Conservation (phyloP, 345 rosid genomes). For the Melastoma malabathricum region DNA sequence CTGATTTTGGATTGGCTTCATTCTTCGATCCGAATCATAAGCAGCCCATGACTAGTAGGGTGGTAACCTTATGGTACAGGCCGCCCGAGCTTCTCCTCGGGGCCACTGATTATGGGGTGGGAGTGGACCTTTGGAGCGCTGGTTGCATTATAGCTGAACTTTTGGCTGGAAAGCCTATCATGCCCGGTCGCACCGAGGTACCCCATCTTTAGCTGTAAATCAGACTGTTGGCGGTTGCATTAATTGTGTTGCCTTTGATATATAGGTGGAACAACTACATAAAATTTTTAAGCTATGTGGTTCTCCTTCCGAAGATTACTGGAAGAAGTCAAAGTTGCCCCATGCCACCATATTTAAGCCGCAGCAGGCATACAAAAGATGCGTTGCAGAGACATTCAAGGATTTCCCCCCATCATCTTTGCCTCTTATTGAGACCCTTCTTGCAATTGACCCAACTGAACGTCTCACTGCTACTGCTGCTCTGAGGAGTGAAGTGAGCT, state of each 20-base stretch:
- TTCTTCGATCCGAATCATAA: constrained; percentile 69
- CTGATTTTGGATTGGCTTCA: constrained; percentile 80
- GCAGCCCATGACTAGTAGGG: constrained; percentile 77
- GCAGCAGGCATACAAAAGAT: constrained; percentile 55
- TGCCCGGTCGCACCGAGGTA: constrained; percentile 91
- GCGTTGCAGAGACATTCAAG: constrained; percentile 52
- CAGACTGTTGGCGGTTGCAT: constrained; percentile 2
- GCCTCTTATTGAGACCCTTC: constrained; percentile 56
- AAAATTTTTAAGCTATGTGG: constrained; percentile 69
- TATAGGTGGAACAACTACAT: constrained; percentile 70
- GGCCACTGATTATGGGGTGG: constrained; percentile 67
- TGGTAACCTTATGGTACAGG: constrained; percentile 77
- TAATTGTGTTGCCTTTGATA: constrained; percentile 3
- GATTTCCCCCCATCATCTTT: constrained; percentile 59
- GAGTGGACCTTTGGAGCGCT: constrained; percentile 82
- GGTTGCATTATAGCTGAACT: constrained; percentile 75
- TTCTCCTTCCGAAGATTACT: constrained; percentile 70
- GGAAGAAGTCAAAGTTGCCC: constrained; percentile 68
- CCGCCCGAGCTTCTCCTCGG: constrained; percentile 90
- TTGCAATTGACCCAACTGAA: constrained; percentile 58
- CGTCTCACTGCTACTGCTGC: constrained; percentile 64
- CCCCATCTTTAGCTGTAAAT: not conserved
- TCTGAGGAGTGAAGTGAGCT: constrained; percentile 40
- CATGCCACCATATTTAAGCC: constrained; percentile 77
- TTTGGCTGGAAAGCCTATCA: constrained; percentile 64